phyloP scores from a whole-genome alignment of 2,329 filamentous ascomycete species.

The Hypocreales sp. region DNA sequence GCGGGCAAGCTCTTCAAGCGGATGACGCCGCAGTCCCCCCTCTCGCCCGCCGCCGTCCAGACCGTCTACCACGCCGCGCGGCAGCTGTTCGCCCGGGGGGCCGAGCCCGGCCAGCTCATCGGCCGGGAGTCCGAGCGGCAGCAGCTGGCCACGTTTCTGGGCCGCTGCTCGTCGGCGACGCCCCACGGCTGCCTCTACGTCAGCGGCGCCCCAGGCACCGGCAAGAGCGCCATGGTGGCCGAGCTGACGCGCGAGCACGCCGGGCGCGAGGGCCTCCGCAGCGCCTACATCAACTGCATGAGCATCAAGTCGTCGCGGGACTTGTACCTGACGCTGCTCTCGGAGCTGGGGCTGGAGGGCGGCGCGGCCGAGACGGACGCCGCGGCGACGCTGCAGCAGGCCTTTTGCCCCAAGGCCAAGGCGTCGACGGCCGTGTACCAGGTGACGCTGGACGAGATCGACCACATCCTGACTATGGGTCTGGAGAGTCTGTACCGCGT shows the following conservation, averaged over 20 bases:
- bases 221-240: constrained; percentile 86
- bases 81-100: constrained; percentile 71
- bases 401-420: constrained; percentile 52
- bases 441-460: constrained; percentile 89
- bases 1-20: constrained; percentile 62
- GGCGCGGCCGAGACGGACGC: constrained; percentile 52
- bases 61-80: constrained; percentile 80
- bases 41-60: constrained; percentile 50
- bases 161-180: constrained; percentile 40
- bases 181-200: constrained; percentile 80
- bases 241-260: constrained; percentile 53
- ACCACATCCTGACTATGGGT: constrained; percentile 80
- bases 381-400: constrained; percentile 48
- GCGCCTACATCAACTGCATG: constrained; percentile 89
- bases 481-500: constrained; percentile 79
- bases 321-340: constrained; percentile 64
- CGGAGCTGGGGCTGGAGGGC: constrained; percentile 45
- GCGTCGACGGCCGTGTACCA: constrained; percentile 49
- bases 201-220: constrained; percentile 88
- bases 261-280: constrained; percentile 39
- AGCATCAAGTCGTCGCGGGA: constrained; percentile 82
- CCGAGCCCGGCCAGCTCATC: constrained; percentile 58
- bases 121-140: constrained; percentile 56
- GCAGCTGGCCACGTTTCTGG: constrained; percentile 55
- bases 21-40: constrained; percentile 60